Evolutionary conservation across 78 protist species (phyloP).

Genomic region (Dictyostelium brefeldianum): DNA sequence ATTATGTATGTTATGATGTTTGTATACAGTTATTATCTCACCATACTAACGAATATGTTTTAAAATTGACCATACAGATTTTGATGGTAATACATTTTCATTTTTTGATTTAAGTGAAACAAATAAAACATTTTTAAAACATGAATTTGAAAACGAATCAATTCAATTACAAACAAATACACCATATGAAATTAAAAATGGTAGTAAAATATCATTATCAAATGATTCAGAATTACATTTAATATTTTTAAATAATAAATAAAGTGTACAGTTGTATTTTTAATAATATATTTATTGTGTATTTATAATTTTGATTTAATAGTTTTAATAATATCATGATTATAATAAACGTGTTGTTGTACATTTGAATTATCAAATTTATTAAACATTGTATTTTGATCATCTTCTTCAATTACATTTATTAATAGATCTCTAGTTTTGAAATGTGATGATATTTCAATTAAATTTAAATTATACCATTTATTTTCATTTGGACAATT

Average conservation of each 20-base stretch:
- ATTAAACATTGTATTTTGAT: neutral
- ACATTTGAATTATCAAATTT: neutral
- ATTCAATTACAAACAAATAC: neutral
- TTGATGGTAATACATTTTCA: conserved; percentile 20
- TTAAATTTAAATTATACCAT: neutral
- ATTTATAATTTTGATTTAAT: too few species aligned
- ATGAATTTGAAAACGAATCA: neutral
- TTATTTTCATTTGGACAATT: neutral
- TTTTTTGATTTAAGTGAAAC: neutral
- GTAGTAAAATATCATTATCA: neutral
- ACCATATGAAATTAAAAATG: conserved; percentile 9
- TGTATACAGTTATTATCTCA: too few species aligned
- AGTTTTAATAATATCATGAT: too few species aligned
- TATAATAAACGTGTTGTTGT: too few species aligned
- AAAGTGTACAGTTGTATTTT: too few species aligned
- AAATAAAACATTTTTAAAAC: neutral
- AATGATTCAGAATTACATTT: neutral
- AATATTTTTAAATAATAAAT: neutral
- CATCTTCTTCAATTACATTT: neutral
- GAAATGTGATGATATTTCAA: neutral
- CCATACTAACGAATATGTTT: too few species aligned
- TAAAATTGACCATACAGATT: too few species aligned
- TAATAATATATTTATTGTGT: too few species aligned
- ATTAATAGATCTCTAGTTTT: neutral
- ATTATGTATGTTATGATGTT: too few species aligned